Conservation (phyloP, 176 grass and related monocot genomes). For the Oryza meridionalis region DNA sequence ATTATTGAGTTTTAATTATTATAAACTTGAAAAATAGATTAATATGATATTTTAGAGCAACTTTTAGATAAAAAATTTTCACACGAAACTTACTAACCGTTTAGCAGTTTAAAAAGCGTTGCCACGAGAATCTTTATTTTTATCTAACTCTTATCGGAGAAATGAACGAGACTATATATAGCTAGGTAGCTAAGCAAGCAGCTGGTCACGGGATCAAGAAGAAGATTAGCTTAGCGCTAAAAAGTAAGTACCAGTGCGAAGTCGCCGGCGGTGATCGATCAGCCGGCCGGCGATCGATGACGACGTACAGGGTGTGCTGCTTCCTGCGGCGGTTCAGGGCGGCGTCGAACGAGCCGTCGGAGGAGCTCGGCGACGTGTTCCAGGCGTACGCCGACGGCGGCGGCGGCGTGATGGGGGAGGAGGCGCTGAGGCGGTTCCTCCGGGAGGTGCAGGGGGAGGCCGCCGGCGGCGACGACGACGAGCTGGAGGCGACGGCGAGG, state of each 20-base stretch:
- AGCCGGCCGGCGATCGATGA: slow-evolving; percentile 39
- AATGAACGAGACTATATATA: too few species aligned
- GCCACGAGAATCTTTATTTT: too few species aligned
- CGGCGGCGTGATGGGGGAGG: slow-evolving; percentile 51
- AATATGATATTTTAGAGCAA: too few species aligned
- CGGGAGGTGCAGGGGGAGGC: slow-evolving; percentile 64
- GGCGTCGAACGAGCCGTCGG: slow-evolving; percentile 62
- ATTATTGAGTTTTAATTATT: too few species aligned
- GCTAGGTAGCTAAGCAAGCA: neutral
- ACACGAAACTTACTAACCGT: too few species aligned
- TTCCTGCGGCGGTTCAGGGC: slow-evolving; percentile 71
- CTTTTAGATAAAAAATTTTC: too few species aligned
- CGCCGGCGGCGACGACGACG: neutral
- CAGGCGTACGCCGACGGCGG: slow-evolving; percentile 45
- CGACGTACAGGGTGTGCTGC: slow-evolving; percentile 77
- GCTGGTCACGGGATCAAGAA: neutral
- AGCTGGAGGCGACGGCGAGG: slow-evolving; percentile 30
- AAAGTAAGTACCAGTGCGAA: too few species aligned
- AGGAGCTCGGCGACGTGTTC: slow-evolving; percentile 53
- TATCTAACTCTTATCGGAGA: too few species aligned
- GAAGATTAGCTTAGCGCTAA: neutral
- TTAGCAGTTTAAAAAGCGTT: too few species aligned
- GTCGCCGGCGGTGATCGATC: too few species aligned
- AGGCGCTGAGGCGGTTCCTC: slow-evolving; percentile 61
- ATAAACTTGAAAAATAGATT: too few species aligned